phyloP scores from a whole-genome alignment of 169 alveolate genomes.

The Plasmodium gonderi region DNA sequence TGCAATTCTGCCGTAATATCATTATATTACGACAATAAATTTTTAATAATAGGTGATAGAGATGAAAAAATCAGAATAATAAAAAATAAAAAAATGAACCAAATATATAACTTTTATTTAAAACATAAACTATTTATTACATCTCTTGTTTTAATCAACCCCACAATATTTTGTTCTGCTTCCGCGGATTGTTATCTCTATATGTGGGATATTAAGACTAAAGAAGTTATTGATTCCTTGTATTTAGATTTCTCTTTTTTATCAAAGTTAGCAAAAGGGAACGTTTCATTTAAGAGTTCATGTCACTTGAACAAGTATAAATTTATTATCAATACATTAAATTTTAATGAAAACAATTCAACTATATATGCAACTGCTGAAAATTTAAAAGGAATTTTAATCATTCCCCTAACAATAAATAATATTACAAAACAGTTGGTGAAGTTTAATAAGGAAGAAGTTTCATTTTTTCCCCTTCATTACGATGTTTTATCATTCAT shows the following conservation, averaged over 20 bases:
- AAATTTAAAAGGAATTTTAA: slow-evolving; percentile 43
- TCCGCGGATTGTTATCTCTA: slow-evolving; percentile 49
- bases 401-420: slow-evolving; percentile 11
- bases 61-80: slow-evolving; percentile 72
- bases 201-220: slow-evolving; percentile 62
- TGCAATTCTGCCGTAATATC: slow-evolving; percentile 52
- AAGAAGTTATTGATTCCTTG: slow-evolving; percentile 33
- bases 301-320: slow-evolving; percentile 38
- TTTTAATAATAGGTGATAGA: slow-evolving; percentile 65
- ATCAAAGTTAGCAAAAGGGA: slow-evolving; percentile 4
- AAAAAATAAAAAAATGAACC: slow-evolving; percentile 39
- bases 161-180: slow-evolving; percentile 28
- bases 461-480: slow-evolving; percentile 6
- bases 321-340: slow-evolving; percentile 20
- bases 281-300: neutral
- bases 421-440: neutral
- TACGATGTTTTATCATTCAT: slow-evolving; percentile 34
- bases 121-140: slow-evolving; percentile 63
- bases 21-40: slow-evolving; percentile 42
- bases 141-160: slow-evolving; percentile 28
- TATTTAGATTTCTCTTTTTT: slow-evolving; percentile 31
- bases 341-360: slow-evolving; percentile 15
- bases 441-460: slow-evolving; percentile 20
- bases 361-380: slow-evolving; percentile 25
- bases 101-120: slow-evolving; percentile 70